A percentile compares a stretch with the other conserved stretches of the same genome.
These are phyloP conservation scores for Salisapilia sapeloensis DNA, from an alignment of 352 stramenopile species.

Conservation along the genomic window DNA sequence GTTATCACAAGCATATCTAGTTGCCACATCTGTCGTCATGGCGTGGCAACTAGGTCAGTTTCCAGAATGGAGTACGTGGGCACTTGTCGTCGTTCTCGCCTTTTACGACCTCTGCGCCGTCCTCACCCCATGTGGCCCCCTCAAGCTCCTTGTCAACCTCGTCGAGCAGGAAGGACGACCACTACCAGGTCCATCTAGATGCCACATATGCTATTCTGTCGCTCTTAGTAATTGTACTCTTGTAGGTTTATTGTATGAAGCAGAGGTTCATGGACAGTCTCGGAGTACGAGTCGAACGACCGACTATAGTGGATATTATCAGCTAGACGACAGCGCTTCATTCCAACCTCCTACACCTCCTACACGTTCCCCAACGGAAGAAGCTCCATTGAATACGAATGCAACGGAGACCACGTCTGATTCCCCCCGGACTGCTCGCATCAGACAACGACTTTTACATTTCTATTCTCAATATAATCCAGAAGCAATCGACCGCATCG, in stretches of 20 bases:
- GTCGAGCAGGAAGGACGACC: constrained; percentile 83
- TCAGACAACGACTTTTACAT: constrained; percentile 23
- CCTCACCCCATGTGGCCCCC: constrained; percentile 95
- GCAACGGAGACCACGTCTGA: too few relatives aligned
- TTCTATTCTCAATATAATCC: constrained; percentile 68
- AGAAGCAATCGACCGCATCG: constrained; percentile 29
- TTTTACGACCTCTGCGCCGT: constrained; percentile 99
- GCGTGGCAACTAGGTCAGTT: constrained; percentile 96
- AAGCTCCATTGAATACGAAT: too few relatives aligned
- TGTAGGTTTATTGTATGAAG: constrained; percentile 54
- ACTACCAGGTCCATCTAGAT: constrained; percentile 59
- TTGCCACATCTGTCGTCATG: constrained; percentile 95
- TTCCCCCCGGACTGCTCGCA: neutral
- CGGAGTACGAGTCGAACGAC: too few relatives aligned
- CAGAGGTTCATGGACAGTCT: too few relatives aligned
- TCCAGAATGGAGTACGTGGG: constrained; percentile 88
- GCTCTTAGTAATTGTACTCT: neutral
- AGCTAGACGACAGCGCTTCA: too few relatives aligned
- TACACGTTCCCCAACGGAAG: too few relatives aligned
- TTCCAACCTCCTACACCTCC: too few relatives aligned
- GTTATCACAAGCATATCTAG: constrained; percentile 90
- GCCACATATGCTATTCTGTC: neutral
- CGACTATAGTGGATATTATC: too few relatives aligned
- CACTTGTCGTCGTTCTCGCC: constrained; percentile 87
- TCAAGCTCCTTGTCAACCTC: constrained; percentile 92